A percentile compares a stretch with the other conserved stretches of the same genome.
Conservation (phyloP, 176 grass and related monocot genomes). For the Rhipidocladum racemiflorum region DNA sequence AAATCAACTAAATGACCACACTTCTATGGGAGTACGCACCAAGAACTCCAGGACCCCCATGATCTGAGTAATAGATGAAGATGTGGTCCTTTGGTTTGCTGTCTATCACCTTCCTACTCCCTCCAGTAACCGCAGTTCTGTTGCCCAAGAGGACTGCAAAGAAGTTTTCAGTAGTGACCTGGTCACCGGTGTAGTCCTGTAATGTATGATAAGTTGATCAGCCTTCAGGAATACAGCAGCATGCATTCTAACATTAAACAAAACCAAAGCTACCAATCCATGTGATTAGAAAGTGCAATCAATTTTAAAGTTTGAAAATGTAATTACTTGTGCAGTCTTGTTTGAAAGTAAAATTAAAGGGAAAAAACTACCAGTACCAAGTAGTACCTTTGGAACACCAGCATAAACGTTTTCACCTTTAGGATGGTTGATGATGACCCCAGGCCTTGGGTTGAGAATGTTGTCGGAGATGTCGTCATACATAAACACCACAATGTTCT, state of each 20-base stretch:
- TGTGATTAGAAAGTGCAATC: background rate
- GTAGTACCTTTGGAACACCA: conserved; percentile 85
- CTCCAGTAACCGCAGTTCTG: conserved; percentile 71
- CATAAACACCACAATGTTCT: conserved; percentile 97
- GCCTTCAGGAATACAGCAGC: background rate
- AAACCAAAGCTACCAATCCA: background rate
- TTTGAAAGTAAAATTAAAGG: background rate
- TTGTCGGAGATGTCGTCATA: conserved; percentile 73
- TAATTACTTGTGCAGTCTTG: background rate
- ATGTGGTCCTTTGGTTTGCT: conserved; percentile 84
- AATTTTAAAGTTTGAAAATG: background rate
- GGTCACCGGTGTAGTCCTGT: conserved; percentile 72
- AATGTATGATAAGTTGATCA: conserved; percentile 24
- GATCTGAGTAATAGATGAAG: conserved; percentile 95
- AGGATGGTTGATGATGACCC: conserved; percentile 82
- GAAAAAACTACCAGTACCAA: background rate
- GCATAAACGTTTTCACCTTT: conserved; percentile 70
- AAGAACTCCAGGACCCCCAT: conserved; percentile 93
- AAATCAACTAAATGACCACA: background rate
- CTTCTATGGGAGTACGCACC: conserved; percentile 38
- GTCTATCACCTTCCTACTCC: conserved; percentile 88
- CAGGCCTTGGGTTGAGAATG: conserved; percentile 61
- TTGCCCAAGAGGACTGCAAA: conserved; percentile 81
- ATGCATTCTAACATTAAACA: background rate
- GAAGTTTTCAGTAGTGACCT: conserved; percentile 74